Evolutionary conservation across 1,284 basidiomycete species (phyloP).

Genomic region (Trichosporon inkin): DNA sequence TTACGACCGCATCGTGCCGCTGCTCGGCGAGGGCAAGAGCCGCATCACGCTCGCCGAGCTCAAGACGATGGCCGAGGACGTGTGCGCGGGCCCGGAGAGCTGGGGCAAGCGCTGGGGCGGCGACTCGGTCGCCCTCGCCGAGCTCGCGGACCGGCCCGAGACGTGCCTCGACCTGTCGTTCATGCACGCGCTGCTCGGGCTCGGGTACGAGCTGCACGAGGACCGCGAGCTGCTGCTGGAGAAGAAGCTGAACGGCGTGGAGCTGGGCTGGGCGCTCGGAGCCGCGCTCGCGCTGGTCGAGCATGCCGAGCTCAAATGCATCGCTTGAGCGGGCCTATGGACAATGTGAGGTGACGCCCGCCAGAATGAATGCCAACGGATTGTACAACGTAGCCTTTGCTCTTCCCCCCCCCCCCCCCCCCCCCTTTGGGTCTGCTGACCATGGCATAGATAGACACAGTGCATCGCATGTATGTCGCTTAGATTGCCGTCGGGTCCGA

Average conservation of each 20-base stretch:
- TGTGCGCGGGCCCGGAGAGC: slow-evolving; percentile 64
- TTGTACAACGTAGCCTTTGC: no score
- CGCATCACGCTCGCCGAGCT: slow-evolving; percentile 62
- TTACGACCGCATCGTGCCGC: slow-evolving; percentile 84
- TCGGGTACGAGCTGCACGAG: slow-evolving; percentile 75
- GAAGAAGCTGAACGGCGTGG: slow-evolving; percentile 85
- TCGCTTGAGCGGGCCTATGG: slow-evolving; percentile 26
- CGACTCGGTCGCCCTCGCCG: slow-evolving; percentile 61
- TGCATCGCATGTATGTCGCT: no score
- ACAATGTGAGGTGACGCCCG: no score
- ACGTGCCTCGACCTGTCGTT: slow-evolving; percentile 95
- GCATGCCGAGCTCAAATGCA: slow-evolving; percentile 48
- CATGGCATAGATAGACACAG: no score
- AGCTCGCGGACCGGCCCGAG: slow-evolving; percentile 79
- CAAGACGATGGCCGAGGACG: slow-evolving; percentile 61
- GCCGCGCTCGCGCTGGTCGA: slow-evolving; percentile 67
- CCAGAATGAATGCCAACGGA: no score
- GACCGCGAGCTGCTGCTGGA: slow-evolving; percentile 68
- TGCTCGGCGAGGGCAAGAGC: slow-evolving; percentile 56
- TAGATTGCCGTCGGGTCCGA: no score
- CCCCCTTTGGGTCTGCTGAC: no score
- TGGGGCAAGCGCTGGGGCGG: slow-evolving; percentile 57
- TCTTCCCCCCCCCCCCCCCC: no score
- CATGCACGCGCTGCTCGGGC: slow-evolving; percentile 78
- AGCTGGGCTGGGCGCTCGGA: slow-evolving; percentile 91